Evolutionary conservation across 2,329 filamentous ascomycete genomes (phyloP).

Genomic region (Colletotrichum truncatum): DNA sequence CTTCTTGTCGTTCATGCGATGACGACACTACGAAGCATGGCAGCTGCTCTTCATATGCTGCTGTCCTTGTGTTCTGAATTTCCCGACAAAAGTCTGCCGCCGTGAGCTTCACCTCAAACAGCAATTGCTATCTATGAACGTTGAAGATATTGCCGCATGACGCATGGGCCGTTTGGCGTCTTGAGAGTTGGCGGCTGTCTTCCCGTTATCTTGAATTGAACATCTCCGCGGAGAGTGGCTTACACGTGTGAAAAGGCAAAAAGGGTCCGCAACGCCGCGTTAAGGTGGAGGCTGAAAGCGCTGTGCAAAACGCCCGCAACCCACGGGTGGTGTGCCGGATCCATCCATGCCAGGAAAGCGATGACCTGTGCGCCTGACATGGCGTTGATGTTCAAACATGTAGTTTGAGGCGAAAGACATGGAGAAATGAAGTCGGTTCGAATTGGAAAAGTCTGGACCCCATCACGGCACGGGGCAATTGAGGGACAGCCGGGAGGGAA

Average conservation of each 20-base stretch:
- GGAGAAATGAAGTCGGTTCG: neutral
- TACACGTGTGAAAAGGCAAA: slow-evolving; percentile 20
- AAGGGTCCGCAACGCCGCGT: slow-evolving; percentile 21
- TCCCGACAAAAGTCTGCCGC: neutral
- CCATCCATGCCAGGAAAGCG: neutral
- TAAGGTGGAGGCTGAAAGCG: slow-evolving; percentile 27
- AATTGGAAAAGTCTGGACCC: slow-evolving; percentile 11
- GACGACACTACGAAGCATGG: too few species aligned
- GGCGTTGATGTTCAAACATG: neutral
- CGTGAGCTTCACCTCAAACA: neutral
- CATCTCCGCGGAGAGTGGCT: slow-evolving; percentile 27
- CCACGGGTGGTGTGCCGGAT: neutral
- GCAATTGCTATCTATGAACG: neutral
- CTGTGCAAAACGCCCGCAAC: slow-evolving; percentile 20
- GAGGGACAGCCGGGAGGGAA: slow-evolving; percentile 9
- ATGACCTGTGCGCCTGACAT: neutral
- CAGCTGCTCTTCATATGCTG: too few species aligned
- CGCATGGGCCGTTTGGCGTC: slow-evolving; percentile 7
- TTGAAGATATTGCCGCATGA: slow-evolving; percentile 4
- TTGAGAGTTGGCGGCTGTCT: slow-evolving; percentile 10
- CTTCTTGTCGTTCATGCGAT: neutral
- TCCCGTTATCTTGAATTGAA: slow-evolving; percentile 25
- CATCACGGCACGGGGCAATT: neutral
- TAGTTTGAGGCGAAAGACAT: neutral
- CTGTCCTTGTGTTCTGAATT: too few species aligned